Base-by-base conservation (phyloP, 2,329 filamentous ascomycete species). In the Purpureocillium lavendulum region DNA sequence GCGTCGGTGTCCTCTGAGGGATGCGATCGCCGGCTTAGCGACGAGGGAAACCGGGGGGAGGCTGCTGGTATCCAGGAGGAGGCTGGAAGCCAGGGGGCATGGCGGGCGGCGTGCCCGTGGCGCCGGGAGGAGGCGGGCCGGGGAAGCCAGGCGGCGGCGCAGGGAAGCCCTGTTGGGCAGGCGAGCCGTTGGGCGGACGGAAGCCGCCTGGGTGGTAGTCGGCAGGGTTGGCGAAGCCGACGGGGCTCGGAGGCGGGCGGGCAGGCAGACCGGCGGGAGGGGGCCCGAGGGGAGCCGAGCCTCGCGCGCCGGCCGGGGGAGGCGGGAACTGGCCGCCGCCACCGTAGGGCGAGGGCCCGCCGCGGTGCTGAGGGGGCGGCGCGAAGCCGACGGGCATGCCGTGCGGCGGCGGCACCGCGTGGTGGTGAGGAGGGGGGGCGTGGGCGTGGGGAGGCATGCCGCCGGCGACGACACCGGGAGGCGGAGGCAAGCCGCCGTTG, bases 261-360 rank as follows among this genome's bases (percentile, higher is more conserved):
- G 70, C 67, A 0, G 71, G 71, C 4, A 75, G 57, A 1, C 71
- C 71, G 1, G 69, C 65, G 0, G 71, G 70, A 0, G 70, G 64
- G 8, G 70, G 66, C 1, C 70, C 70, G 3, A 74, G 62, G 36
- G 60, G 59, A n/a, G 50, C 53, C 2, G 55, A 45, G n/a, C 52
- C 53, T 12, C 57, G 54, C 9, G 56, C 55, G 14, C 45, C 45
- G 4, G 44, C 52, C 30, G 50, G 50, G 17, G 54, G 54, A n/a
- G 54, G 47, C 9, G 49, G 45, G 15, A 47, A 43, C 15, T 46
- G 45, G 15, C 48, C 47, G 13, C 50, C 48, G 30, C 49, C 55
- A 39, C 51, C 58, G 43, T 64, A 65, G 7, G 58, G 54, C 7
- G 63, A 53, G 9, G 59, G 60, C 3, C 55, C 57, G n/a, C n/a